phyloP scores from a whole-genome alignment of 2,329 filamentous ascomycete species.

The Aureobasidium zeae region DNA sequence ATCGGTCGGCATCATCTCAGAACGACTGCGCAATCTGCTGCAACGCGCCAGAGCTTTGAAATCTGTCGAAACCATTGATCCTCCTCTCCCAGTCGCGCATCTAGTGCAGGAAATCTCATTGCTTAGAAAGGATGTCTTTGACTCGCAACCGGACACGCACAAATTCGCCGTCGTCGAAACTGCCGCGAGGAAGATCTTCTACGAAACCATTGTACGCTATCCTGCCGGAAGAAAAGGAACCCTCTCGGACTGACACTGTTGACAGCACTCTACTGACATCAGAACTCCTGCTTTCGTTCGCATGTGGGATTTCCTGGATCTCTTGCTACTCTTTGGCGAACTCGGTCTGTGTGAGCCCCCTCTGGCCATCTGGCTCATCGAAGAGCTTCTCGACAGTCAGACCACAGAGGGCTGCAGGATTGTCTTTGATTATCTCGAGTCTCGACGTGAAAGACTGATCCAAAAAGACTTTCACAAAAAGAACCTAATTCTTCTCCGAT shows the following conservation, averaged over 20 bases:
- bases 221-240: background rate
- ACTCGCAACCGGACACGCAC: conserved; percentile 23
- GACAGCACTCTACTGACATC: conserved; percentile 63
- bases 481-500: conserved; percentile 78
- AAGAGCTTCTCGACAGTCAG: conserved; percentile 92
- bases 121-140: conserved; percentile 24
- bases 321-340: conserved; percentile 77
- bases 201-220: conserved; percentile 60
- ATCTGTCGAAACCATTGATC: conserved; percentile 34
- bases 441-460: conserved; percentile 78
- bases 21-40: conserved; percentile 34
- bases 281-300: conserved; percentile 67
- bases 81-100: conserved; percentile 35
- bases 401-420: conserved; percentile 84
- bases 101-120: conserved; percentile 25
- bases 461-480: conserved; percentile 73
- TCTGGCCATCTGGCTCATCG: conserved; percentile 79
- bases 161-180: conserved; percentile 64
- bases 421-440: conserved; percentile 93
- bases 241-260: conserved; percentile 20
- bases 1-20: conserved; percentile 24
- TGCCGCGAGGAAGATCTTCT: conserved; percentile 72
- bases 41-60: conserved; percentile 34
- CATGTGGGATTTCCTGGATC: conserved; percentile 89
- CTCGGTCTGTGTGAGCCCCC: conserved; percentile 59